Evolutionary conservation across 2,329 filamentous ascomycete genomes (phyloP), one percentile per base, ranked within the genome.

Genomic region (Lachnellula arida): DNA sequence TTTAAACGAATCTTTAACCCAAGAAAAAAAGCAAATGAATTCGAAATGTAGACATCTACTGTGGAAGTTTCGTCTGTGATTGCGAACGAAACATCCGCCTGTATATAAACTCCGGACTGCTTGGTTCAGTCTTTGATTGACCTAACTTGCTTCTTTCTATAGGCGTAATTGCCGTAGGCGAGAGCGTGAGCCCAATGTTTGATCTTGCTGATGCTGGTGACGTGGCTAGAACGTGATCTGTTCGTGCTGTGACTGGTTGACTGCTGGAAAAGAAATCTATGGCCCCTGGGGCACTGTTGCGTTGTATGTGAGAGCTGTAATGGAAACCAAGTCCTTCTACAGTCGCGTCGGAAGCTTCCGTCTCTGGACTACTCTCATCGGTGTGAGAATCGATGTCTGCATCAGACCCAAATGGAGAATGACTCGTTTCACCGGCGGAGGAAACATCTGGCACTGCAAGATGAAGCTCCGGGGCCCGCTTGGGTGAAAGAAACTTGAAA

Each of bases 351-450:
- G 39, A 48, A 4, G 47, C 14, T 11, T 65, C 63, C 3, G 48
- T 52, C 46, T 69, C 67, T 1, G 64, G 60, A 51, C 55, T 65
- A 23, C 63, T 68, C 34, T 65, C 66, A 53, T 69, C 66, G 5
- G 66, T 68, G 40, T 63, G 63, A 5, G 67, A 66, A 54, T 69
- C 66, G 17, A 66, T 52, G 37, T 69, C 65, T 23, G 61, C 66
- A 34, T 69, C 66, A 17, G 66, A 68, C 23, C 54, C 60, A 9
- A 55, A 60, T 7, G 57, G 62, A 2, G 67, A 68, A 15, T 58
- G 56, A 4, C 58, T 58, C 4, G 67, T 68, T 34, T 68, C 67
- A n/a, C 63, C 63, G 8, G 65, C 62, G 5, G 67, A 68, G 0
- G 65, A 67, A 12, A 60, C 28, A 28, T 67, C 65, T 5, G 59